These are phyloP conservation scores for Saccharomycopsis sp. DNA, from an alignment of 805 yeast genomes.

Conservation along the genomic window DNA sequence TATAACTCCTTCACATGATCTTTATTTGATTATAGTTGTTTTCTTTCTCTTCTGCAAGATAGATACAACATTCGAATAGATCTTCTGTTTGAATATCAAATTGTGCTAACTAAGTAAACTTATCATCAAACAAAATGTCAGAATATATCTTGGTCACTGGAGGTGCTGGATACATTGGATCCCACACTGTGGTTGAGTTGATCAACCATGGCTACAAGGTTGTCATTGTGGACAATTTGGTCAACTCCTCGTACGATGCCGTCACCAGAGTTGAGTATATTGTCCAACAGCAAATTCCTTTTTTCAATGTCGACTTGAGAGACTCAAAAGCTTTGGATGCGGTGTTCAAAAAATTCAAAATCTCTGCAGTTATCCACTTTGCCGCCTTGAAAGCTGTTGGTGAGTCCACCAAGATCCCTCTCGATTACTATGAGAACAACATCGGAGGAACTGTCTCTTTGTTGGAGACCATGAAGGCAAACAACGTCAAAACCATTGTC, in stretches of 20 bases:
- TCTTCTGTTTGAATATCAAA: background rate
- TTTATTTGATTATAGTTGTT: background rate
- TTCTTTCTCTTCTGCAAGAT: background rate
- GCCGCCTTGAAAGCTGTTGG: constrained; percentile 84
- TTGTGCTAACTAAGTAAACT: background rate
- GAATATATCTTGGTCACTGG: constrained; percentile 65
- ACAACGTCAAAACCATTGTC: constrained; percentile 47
- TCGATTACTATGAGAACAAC: constrained; percentile 62
- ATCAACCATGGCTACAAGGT: constrained; percentile 57
- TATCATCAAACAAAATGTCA: background rate
- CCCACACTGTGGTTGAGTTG: constrained; percentile 67
- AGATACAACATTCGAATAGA: background rate
- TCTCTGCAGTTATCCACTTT: constrained; percentile 64
- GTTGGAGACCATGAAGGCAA: constrained; percentile 43
- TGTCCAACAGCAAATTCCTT: constrained; percentile 41
- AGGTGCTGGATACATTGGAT: constrained; percentile 84
- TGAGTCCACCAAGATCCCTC: constrained; percentile 63
- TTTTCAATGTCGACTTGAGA: constrained; percentile 50
- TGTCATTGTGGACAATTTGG: constrained; percentile 64
- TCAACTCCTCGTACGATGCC: constrained; percentile 62
- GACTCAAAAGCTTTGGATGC: constrained; percentile 41
- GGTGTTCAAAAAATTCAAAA: constrained; percentile 42
- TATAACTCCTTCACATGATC: background rate
- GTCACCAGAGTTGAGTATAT: constrained; percentile 54
- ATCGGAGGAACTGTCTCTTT: constrained; percentile 57